These are phyloP conservation scores for Leccinum arenicola DNA, from an alignment of 768 basidiomycete species.

Conservation along the genomic window DNA sequence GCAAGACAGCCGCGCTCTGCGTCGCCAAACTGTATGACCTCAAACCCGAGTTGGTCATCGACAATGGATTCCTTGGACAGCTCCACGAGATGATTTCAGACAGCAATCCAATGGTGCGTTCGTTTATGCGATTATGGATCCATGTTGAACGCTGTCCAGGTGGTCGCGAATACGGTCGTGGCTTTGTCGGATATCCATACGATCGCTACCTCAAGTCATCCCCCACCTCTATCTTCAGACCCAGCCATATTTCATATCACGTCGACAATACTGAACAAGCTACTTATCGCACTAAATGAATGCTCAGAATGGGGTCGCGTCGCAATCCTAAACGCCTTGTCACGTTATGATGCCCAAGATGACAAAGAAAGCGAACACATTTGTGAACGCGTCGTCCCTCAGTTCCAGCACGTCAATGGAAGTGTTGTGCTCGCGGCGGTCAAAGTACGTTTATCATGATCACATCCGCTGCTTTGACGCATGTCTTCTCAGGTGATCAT, in stretches of 20 bases:
- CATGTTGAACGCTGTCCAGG: slow-evolving; percentile 45
- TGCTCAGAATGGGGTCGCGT: slow-evolving; percentile 99
- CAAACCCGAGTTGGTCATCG: slow-evolving; percentile 91
- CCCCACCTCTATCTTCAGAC: slow-evolving; percentile 53
- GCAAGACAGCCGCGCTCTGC: slow-evolving; percentile 95
- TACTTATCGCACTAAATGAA: slow-evolving; percentile 94
- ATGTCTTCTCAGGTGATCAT: slow-evolving; percentile 72
- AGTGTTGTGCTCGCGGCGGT: slow-evolving; percentile 96
- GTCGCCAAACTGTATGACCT: slow-evolving; percentile 98
- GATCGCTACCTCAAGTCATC: slow-evolving; percentile 52
- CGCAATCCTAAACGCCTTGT: slow-evolving; percentile 82
- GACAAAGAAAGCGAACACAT: slow-evolving; percentile 98
- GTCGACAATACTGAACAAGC: slow-evolving; percentile 76
- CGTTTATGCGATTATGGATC: background rate
- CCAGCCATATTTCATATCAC: slow-evolving; percentile 81
- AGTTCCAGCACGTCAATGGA: slow-evolving; percentile 97
- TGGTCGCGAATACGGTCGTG: slow-evolving; percentile 94
- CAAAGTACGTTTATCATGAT: slow-evolving; percentile 53
- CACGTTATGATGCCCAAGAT: slow-evolving; percentile 79
- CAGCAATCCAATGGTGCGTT: slow-evolving; percentile 92
- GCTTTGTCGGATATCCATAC: slow-evolving; percentile 91
- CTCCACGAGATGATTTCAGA: slow-evolving; percentile 93
- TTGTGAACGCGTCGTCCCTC: slow-evolving; percentile 96
- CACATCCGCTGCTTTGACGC: background rate
- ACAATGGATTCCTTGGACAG: slow-evolving; percentile 89